Base-by-base conservation (phyloP, 768 basidiomycete species). In the Amanita brunnescens region DNA sequence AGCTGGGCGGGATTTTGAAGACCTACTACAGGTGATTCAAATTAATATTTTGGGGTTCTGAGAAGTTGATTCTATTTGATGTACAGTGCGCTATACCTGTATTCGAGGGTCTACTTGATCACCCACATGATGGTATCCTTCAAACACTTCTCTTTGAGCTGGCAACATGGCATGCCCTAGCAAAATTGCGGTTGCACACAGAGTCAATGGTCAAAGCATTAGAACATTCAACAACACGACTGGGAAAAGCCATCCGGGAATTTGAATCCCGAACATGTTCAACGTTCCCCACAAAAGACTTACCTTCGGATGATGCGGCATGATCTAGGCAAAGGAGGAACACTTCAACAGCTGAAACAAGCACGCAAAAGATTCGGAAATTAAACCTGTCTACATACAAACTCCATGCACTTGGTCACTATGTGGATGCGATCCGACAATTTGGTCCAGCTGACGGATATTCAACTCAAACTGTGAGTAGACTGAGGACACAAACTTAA, bases 11-110 rank as follows among this genome's bases (percentile, higher is more conserved):
- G 67, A 76, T 41, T 76, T 68, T 47, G 70, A 75, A 45, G 71
- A 77, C 35, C 52, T 74, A 1, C 57, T 76, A 0, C 73, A 75
- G 64, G 75, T 68, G n/a, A n/a, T n/a, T n/a, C n/a, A n/a, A n/a
- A 40, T 12, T 5, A 8, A 8, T 50, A 32, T 14, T 21, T 14
- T 43, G 21, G 29, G 45, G 35, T 30, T 23, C 21, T 2, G 6
- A 26, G 12, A 7, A 3, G 33, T 44, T 18, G n/a, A 9, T 38
- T 49, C 9, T 23, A 16, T 23, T 3, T 5, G 24, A 46, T 26
- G n/a, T 30, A 4, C 37, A 69, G 68, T 70, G 68, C 44, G 42
- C 56, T 0, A 61, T 67, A 13, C 65, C 70, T 3, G 67, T 57
- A 0, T 62, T 74, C 30, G 68, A 75, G 6, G 70, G 67, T 3